Evolutionary conservation across 345 rosid genomes (phyloP), one percentile per base, ranked within the genome.

Genomic region (Cochlearia excelsa): DNA sequence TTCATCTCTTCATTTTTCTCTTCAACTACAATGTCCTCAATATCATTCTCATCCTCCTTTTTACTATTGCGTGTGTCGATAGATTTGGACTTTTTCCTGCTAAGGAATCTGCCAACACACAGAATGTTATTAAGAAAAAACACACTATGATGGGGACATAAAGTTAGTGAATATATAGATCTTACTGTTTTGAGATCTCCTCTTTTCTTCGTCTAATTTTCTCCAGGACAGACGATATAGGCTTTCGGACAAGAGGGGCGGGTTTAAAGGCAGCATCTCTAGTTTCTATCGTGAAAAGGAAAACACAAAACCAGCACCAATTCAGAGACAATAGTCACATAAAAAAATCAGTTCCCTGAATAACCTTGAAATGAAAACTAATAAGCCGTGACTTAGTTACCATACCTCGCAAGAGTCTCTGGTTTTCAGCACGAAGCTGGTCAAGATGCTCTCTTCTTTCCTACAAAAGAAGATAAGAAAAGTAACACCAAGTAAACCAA

Each of bases 381-480:
- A 23, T 9, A 3, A 31, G 27, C 3, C n/a, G 48, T 6, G 7
- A 26, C 39, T 40, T 34, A 41, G 54, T 30, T 4, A 9, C 11
- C 29, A 1, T 77, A 88, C 96, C 96, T 74, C 96, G 85, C 61
- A 88, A 68, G 49, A 92, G 74, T 71, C 89, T 88, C 82, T 92
- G 96, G 39, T 90, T 84, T 71, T 86, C 95, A 34, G 80, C 81
- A 43, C 79, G 88, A 33, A 86, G 88, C 67, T 86, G 82, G 61
- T 70, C 71, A 39, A 86, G 77, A 41, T 72, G 67, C n/a, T 74
- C 76, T 70, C 82, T 84, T 72, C 93, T 80, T 70, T 84, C 90
- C 96, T 88, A 58, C n/a, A n/a, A 26, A 48, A 50, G 33, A 57
- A 57, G 30, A 16, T 27, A 63, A 57, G 3, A 50, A 50, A 7